Conservation (phyloP, 176 grass and related monocot genomes). For the Typha latifolia region DNA sequence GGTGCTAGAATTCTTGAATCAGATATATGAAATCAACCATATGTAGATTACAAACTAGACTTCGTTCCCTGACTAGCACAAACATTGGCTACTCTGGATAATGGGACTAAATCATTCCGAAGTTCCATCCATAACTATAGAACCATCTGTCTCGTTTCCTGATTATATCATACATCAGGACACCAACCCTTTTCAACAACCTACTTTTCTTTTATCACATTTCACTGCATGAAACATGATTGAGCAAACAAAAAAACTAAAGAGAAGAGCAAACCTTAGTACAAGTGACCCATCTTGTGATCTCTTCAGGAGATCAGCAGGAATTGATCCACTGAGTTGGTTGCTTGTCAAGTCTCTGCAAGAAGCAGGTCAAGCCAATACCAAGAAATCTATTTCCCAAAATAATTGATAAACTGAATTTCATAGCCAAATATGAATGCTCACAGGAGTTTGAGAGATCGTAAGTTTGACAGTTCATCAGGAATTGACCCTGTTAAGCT, state of each 20-base stretch:
- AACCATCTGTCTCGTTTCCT: background rate
- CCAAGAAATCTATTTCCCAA: background rate
- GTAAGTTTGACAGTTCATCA: constrained; percentile 1
- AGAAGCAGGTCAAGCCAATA: background rate
- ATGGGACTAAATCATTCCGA: background rate
- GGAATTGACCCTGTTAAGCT: constrained; percentile 8
- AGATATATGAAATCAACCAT: too few relatives aligned
- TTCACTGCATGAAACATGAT: too few relatives aligned
- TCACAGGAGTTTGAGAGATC: constrained; percentile 11
- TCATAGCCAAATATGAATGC: background rate
- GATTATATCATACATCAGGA: background rate
- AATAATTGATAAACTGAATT: too few relatives aligned
- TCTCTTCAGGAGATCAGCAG: constrained; percentile 23
- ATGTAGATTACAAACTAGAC: too few relatives aligned
- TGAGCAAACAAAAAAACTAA: too few relatives aligned
- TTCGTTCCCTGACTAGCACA: too few relatives aligned
- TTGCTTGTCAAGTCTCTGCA: constrained; percentile 36
- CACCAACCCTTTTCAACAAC: too few relatives aligned
- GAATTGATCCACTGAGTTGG: constrained; percentile 28
- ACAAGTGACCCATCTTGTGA: constrained; percentile 9
- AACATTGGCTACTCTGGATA: too few relatives aligned
- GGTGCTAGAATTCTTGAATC: too few relatives aligned
- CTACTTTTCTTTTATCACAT: too few relatives aligned
- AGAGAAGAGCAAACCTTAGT: too few relatives aligned
- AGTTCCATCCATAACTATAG: background rate